A percentile compares a stretch with the other conserved stretches of the same genome.
These are phyloP conservation scores for Talaromyces sp. DNA, from an alignment of 2,329 filamentous ascomycete species.

Conservation along the genomic window DNA sequence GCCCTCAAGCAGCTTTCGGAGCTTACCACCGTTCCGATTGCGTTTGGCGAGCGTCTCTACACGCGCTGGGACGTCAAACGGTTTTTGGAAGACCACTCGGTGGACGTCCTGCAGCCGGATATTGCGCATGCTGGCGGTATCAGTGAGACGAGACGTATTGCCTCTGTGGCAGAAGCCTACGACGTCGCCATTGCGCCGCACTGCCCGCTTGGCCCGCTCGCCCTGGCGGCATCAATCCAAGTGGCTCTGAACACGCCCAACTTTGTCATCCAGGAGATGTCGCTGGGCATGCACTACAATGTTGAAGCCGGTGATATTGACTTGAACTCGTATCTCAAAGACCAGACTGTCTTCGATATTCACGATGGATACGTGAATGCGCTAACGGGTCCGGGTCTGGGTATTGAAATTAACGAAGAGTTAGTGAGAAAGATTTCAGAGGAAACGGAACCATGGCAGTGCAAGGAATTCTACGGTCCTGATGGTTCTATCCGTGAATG, in stretches of 20 bases:
- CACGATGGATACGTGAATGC: conserved; percentile 61
- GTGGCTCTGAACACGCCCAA: conserved; percentile 58
- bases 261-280: conserved; percentile 74
- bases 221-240: conserved; percentile 66
- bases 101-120: conserved; percentile 71
- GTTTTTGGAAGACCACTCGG: conserved; percentile 62
- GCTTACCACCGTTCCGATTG: conserved; percentile 60
- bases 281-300: conserved; percentile 75
- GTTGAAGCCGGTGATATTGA: conserved; percentile 56
- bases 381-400: conserved; percentile 57
- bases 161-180: conserved; percentile 66
- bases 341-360: conserved; percentile 61
- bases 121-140: conserved; percentile 69
- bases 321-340: conserved; percentile 60
- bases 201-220: conserved; percentile 68
- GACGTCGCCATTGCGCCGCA: conserved; percentile 70
- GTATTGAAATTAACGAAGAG: conserved; percentile 68
- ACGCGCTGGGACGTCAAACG: conserved; percentile 69
- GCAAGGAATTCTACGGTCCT: conserved; percentile 62
- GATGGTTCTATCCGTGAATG: conserved; percentile 65
- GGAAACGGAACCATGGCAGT: conserved; percentile 59
- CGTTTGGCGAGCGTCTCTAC: conserved; percentile 67
- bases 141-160: conserved; percentile 64
- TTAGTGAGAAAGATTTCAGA: conserved; percentile 56
- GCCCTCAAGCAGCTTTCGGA: conserved; percentile 58